phyloP scores from a whole-genome alignment of 2,329 filamentous ascomycete species.

The Curvularia sp. region DNA sequence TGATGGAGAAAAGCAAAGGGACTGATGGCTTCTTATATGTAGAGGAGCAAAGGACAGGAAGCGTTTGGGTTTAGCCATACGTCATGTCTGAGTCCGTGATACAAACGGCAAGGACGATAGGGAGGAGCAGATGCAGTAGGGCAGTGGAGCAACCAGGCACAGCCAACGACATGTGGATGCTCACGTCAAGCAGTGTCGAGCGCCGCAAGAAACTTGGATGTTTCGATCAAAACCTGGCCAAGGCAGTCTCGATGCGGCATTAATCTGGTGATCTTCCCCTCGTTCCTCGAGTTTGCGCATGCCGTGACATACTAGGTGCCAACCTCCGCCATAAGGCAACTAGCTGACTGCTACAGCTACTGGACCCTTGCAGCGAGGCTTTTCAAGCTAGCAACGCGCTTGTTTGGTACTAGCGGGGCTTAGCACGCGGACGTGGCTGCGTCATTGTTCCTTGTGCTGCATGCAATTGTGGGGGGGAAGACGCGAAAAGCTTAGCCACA shows the following conservation, averaged over 20 bases:
- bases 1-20: constrained; percentile 16
- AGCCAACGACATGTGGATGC: constrained; percentile 18
- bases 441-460: constrained; percentile 34
- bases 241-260: constrained; percentile 8
- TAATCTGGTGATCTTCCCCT: constrained; percentile 14
- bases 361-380: constrained; percentile 12
- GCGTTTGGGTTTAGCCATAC: constrained; percentile 19
- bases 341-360: constrained; percentile 25
- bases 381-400: constrained; percentile 16
- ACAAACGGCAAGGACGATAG: constrained; percentile 23
- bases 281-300: constrained; percentile 6
- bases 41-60: constrained; percentile 15
- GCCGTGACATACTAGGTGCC: constrained; percentile 17
- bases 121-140: constrained; percentile 10
- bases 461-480: constrained; percentile 33
- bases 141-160: constrained; percentile 22
- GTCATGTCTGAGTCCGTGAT: constrained; percentile 29
- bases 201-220: constrained; percentile 22
- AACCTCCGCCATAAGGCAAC: constrained; percentile 23
- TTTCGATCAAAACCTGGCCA: constrained; percentile 5
- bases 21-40: constrained; percentile 28
- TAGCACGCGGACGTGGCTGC: constrained; percentile 32
- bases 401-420: constrained; percentile 20
- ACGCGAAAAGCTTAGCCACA: constrained; percentile 34
- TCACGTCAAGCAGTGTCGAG: constrained; percentile 6